Base-by-base conservation (phyloP, 305 asterid genomes). In the Ajuga reptans region DNA sequence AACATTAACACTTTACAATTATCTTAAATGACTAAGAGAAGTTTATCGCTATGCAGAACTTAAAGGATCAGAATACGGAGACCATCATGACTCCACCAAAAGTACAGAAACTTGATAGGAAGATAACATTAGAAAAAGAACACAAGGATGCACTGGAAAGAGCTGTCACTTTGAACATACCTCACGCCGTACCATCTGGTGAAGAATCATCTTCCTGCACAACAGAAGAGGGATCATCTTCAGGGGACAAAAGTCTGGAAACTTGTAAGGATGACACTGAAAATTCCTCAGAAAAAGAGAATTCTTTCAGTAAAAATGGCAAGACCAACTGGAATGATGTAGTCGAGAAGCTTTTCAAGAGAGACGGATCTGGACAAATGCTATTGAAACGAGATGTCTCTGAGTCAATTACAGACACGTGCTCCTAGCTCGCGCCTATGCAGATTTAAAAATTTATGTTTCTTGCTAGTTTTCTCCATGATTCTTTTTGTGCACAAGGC, bases 101-200 rank as follows among this genome's bases (percentile, higher is more conserved):
- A 54, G 86, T 79, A 53, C 91, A 83, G 78, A 88, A 79, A 75
- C 64, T 93, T 21, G 83, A 73, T 24, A 82, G 97, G 79, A 73
- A 80, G 79, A 73, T 72, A 59, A 88, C 96, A 1, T 52, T 90
- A 27, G 92, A 90, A 74, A 84, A 84, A 66, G 98, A 93, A 83
- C 98, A 93, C 87, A 86, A 83, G 74, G 96, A 87, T 69, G 98
- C 98, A 29, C 50, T 93, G 67, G 89, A 93, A 75, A 87, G 96
- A 78, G 98, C 98, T 1, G 86, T 90, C 33, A 86, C 87, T 64
- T 78, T 90, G 81, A 92, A 92, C 18, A 86, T 92, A 77, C 98
- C 98, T 54, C 84, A 90, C 15, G 97, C 98, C 0, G 86, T 81
- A 39, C 47, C 76, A 39, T n/a, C 80, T 2, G 56, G 58, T 5